Evolutionary conservation across 495 filamentous ascomycete species (phyloP).

Genomic region (Hypoxylon lienhwacheense): DNA sequence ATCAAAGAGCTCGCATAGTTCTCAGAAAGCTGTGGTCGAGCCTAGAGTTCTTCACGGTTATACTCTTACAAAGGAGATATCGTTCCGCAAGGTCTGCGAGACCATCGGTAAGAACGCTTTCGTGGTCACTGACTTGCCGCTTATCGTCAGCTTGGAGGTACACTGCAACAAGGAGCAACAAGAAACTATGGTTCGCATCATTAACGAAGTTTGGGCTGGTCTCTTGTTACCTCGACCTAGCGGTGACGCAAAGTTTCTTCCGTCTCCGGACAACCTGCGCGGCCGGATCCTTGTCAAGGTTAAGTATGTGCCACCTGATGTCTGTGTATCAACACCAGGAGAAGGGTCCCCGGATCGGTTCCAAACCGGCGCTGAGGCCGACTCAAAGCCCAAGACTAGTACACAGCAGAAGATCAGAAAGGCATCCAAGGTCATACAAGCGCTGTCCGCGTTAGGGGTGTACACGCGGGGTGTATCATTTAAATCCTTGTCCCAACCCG

Average conservation of each 20-base stretch:
- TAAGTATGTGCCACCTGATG: slow-evolving; percentile 63
- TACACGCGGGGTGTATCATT: slow-evolving; percentile 85
- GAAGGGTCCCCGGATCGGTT: slow-evolving; percentile 14
- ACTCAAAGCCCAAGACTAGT: slow-evolving; percentile 24
- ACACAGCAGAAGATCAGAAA: slow-evolving; percentile 43
- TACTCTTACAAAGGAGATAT: slow-evolving; percentile 83
- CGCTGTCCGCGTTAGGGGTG: slow-evolving; percentile 72
- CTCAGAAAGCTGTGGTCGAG: slow-evolving; percentile 53
- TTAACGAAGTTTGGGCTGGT: slow-evolving; percentile 73
- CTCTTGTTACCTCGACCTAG: slow-evolving; percentile 64
- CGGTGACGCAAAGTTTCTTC: slow-evolving; percentile 56
- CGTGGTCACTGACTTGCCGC: slow-evolving; percentile 66
- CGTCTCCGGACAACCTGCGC: slow-evolving; percentile 64
- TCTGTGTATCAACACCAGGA: slow-evolving; percentile 37
- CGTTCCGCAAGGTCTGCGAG: slow-evolving; percentile 80
- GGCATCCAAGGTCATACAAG: slow-evolving; percentile 71
- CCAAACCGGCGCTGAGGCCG: slow-evolving; percentile 18
- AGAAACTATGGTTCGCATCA: slow-evolving; percentile 85
- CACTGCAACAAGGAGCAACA: slow-evolving; percentile 80
- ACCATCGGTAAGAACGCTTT: slow-evolving; percentile 81
- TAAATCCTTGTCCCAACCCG: slow-evolving; percentile 62
- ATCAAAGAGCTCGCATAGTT: slow-evolving; percentile 36
- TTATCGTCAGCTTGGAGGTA: slow-evolving; percentile 89
- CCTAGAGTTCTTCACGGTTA: slow-evolving; percentile 85
- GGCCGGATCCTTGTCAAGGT: slow-evolving; percentile 90